Percentiles rank a stretch among this genome's conserved stretches.
These are phyloP conservation scores for Homolaphlyctis polyrhiza DNA, from an alignment of 371 early-diverging fungal species.

Conservation along the genomic window DNA sequence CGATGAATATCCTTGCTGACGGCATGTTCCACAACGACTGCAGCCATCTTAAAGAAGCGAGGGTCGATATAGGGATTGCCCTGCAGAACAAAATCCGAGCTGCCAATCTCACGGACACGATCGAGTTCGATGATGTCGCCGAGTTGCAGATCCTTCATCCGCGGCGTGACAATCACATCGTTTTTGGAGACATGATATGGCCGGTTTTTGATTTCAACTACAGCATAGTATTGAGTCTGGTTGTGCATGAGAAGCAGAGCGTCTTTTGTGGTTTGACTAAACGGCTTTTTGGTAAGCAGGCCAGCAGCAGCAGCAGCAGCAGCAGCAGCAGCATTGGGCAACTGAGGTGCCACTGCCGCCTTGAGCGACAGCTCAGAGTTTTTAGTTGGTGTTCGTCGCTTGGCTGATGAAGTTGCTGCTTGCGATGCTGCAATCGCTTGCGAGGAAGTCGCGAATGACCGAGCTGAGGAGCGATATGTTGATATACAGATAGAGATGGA, in stretches of 20 bases:
- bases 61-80: slow-evolving; percentile 83
- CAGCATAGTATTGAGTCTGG: slow-evolving; percentile 48
- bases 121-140: slow-evolving; percentile 87
- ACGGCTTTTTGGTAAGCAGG: too few relatives aligned
- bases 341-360: too few relatives aligned
- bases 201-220: slow-evolving; percentile 82
- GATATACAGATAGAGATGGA: too few relatives aligned
- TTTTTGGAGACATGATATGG: slow-evolving; percentile 82
- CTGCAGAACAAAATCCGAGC: slow-evolving; percentile 75
- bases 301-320: too few relatives aligned
- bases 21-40: slow-evolving; percentile 88
- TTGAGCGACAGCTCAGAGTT: too few relatives aligned
- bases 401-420: too few relatives aligned
- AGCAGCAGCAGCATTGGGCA: too few relatives aligned
- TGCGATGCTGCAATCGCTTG: too few relatives aligned
- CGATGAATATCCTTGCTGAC: slow-evolving; percentile 71
- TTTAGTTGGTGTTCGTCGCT: too few relatives aligned
- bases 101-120: slow-evolving; percentile 83
- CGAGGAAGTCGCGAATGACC: too few relatives aligned
- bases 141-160: slow-evolving; percentile 60
- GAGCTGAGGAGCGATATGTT: too few relatives aligned
- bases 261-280: slow-evolving; percentile 9
- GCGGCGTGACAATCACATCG: slow-evolving; percentile 81
- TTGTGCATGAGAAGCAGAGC: slow-evolving; percentile 23
- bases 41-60: slow-evolving; percentile 65